Conservation (phyloP, 1,139 yeast species). For the Nakaseomyces glabratus region DNA sequence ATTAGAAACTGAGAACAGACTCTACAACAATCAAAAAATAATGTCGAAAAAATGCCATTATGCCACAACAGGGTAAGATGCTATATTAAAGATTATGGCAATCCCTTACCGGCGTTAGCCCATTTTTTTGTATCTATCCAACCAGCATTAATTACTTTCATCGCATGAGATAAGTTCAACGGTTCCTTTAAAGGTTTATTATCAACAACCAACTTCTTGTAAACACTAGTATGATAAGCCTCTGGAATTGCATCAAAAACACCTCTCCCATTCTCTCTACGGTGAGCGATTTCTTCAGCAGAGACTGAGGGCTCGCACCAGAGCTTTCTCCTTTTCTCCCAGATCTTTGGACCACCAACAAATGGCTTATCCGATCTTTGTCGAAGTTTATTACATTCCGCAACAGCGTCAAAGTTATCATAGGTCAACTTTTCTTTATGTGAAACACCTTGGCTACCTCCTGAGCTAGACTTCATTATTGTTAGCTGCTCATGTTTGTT, state of each 20-base stretch:
- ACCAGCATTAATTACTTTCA: slow-evolving; percentile 55
- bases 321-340: slow-evolving; percentile 50
- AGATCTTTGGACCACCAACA: slow-evolving; percentile 42
- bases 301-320: slow-evolving; percentile 42
- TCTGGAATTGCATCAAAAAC: slow-evolving; percentile 27
- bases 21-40: background rate
- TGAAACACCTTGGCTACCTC: too few species aligned
- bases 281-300: slow-evolving; percentile 16
- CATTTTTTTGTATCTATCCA: slow-evolving; percentile 61
- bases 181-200: slow-evolving; percentile 48
- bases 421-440: slow-evolving; percentile 15
- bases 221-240: slow-evolving; percentile 47
- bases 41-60: background rate
- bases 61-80: slow-evolving; percentile 1
- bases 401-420: slow-evolving; percentile 28
- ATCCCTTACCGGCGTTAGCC: slow-evolving; percentile 39
- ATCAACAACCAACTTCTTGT: slow-evolving; percentile 49
- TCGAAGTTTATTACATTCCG: slow-evolving; percentile 30
- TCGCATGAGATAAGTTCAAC: slow-evolving; percentile 51
- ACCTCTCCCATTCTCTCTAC: slow-evolving; percentile 14
- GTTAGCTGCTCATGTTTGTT: slow-evolving; percentile 15
- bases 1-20: too few species aligned
- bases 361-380: slow-evolving; percentile 26
- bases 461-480: slow-evolving; percentile 8
- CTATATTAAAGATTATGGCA: slow-evolving; percentile 12